A percentile compares a stretch with the other conserved stretches of the same genome.
phyloP scores from a whole-genome alignment of 306 rosid species.

The Abrus precatorius region DNA sequence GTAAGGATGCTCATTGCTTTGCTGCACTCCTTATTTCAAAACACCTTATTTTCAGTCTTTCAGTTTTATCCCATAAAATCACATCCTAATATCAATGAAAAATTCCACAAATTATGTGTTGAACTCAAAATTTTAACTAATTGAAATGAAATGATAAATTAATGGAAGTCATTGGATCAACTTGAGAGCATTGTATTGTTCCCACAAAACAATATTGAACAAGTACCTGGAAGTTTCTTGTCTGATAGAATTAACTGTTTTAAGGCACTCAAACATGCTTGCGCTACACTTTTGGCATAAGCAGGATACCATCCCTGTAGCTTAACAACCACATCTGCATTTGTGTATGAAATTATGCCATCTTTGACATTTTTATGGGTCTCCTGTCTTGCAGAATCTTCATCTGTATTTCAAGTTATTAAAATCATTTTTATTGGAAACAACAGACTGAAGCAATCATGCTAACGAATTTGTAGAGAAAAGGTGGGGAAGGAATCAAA shows the following conservation, averaged over 20 bases:
- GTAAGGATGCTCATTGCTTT: not conserved
- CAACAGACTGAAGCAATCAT: conserved; percentile 36
- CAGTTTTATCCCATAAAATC: conserved; percentile 18
- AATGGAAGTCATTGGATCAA: conserved; percentile 28
- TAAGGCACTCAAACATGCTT: conserved; percentile 87
- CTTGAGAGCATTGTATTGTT: conserved; percentile 18
- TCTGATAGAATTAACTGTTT: conserved; percentile 83
- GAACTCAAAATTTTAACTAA: not conserved
- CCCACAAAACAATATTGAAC: not conserved
- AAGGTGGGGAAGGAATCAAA: conserved; percentile 7
- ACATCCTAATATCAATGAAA: not conserved
- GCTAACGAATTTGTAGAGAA: conserved; percentile 6
- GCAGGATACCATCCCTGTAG: conserved; percentile 89
- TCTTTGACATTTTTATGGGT: conserved; percentile 70
- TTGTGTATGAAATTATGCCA: conserved; percentile 69
- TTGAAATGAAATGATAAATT: conserved; percentile 30
- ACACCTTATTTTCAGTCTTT: not conserved
- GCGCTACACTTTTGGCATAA: conserved; percentile 78
- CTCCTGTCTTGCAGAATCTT: conserved; percentile 87
- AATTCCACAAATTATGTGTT: conserved; percentile 8
- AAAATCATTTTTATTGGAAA: conserved; percentile 37
- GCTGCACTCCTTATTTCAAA: not conserved
- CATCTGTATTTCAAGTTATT: conserved; percentile 65
- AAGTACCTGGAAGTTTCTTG: conserved; percentile 86
- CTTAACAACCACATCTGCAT: conserved; percentile 84